Evolutionary conservation across 768 basidiomycete species (phyloP).

Genomic region (Psilocybe azurescens): DNA sequence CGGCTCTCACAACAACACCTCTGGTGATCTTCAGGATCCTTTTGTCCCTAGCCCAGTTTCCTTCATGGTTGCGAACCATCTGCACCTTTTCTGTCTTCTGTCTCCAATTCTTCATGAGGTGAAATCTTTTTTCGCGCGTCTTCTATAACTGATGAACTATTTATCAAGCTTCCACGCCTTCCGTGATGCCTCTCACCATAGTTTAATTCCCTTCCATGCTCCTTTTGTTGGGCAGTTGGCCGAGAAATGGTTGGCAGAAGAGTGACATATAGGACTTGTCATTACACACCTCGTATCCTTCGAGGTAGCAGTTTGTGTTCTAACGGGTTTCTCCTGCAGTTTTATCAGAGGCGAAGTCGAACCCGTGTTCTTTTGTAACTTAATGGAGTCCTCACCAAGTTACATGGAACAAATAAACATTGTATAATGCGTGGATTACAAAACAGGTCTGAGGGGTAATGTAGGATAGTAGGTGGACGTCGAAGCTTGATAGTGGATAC

Average conservation of each 20-base stretch:
- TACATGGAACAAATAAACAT: conserved; percentile 11
- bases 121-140: conserved; percentile 27
- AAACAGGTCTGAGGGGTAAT: conserved; percentile 28
- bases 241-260: conserved; percentile 59
- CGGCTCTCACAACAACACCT: conserved; percentile 72
- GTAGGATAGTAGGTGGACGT: conserved; percentile 28
- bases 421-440: conserved; percentile 27
- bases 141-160: neutral
- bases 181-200: conserved; percentile 54
- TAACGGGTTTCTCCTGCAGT: too few species aligned
- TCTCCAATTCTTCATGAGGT: conserved; percentile 59
- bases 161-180: conserved; percentile 52
- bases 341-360: too few species aligned
- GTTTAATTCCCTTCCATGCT: conserved; percentile 60
- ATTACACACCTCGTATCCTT: neutral
- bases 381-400: neutral
- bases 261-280: conserved; percentile 1
- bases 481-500: conserved; percentile 31
- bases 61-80: conserved; percentile 47
- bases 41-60: conserved; percentile 54
- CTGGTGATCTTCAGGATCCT: conserved; percentile 61
- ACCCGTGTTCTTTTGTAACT: too few species aligned
- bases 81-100: conserved; percentile 44
- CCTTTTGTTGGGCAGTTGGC: conserved; percentile 70
- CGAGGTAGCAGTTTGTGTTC: neutral